Evolutionary conservation across 495 filamentous ascomycete genomes (phyloP), one percentile per base, ranked within the genome.

Genomic region (Penicillium ochrochloron): DNA sequence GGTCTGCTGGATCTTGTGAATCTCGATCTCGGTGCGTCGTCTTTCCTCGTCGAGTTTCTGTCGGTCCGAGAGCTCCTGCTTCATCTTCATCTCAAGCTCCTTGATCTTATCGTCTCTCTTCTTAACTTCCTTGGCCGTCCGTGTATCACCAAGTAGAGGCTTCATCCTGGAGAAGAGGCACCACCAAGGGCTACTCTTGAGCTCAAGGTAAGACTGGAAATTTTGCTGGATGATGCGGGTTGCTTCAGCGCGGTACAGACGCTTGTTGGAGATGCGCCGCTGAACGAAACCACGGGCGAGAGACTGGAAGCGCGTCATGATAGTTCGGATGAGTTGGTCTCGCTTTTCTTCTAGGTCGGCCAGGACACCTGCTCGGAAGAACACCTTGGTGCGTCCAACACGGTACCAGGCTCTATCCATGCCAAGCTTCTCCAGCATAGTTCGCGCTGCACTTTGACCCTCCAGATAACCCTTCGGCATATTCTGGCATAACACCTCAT

Each of bases 161-260:
- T 93, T 94, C 94, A 98, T 97, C 66, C 88, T 86, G n/a, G 94
- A 90, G 68, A 97, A 92, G 39, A 99, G 83, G 53, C 90, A 86
- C 96, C 96, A 99, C 96, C 96, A 99, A 12, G 96, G 95, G 70
- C 89, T 97, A 27, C 90, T 84, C 70, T 90, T 92, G 21, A 99
- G 88, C 51, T 96, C 86, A 11, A 94, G 84, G 68, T 98, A 98
- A 4, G 92, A 86, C 31, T 90, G 86, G 73, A 98, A 92, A 75
- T 97, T 99, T 8, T 90, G 86, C 72, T 97, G 96, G 44, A 99
- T 95, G 63, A 99, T 96, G 27, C 92, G 84, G 5, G 93, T 96
- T 1, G 96, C 96, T 70, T 99, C 96, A 0, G 94, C 92, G 37
- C 96, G 89, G 72, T 98, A 98, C 0, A 98, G 81, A 5, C 93